phyloP scores from a whole-genome alignment of 495 filamentous ascomycete species.

The Extremus antarcticus region DNA sequence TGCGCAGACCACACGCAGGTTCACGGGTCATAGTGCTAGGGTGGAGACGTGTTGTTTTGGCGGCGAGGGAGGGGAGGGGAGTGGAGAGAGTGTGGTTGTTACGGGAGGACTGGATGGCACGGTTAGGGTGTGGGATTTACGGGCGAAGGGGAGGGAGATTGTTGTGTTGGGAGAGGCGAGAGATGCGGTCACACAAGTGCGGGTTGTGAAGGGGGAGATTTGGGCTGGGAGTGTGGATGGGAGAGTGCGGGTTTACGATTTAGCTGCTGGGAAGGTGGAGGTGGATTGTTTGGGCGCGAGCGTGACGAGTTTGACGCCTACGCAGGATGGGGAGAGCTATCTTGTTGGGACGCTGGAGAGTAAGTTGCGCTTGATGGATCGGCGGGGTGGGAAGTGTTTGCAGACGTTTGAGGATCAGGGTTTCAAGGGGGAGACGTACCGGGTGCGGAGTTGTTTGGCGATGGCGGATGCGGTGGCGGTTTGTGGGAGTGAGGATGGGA shows the following conservation, averaged over 20 bases:
- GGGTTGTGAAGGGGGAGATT: slow-evolving; percentile 46
- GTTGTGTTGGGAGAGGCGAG: slow-evolving; percentile 68
- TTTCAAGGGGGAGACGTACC: slow-evolving; percentile 27
- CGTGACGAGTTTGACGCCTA: slow-evolving; percentile 58
- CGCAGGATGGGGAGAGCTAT: slow-evolving; percentile 58
- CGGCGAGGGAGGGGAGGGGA: slow-evolving; percentile 61
- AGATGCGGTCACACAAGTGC: slow-evolving; percentile 61
- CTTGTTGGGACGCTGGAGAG: slow-evolving; percentile 69
- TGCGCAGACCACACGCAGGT: slow-evolving; percentile 61
- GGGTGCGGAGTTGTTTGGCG: slow-evolving; percentile 27
- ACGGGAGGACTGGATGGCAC: slow-evolving; percentile 53
- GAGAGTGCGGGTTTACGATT: slow-evolving; percentile 69
- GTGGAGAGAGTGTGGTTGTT: slow-evolving; percentile 58
- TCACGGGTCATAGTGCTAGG: slow-evolving; percentile 49
- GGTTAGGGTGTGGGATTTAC: slow-evolving; percentile 77
- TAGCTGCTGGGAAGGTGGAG: slow-evolving; percentile 65
- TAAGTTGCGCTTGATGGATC: slow-evolving; percentile 71
- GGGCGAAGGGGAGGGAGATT: slow-evolving; percentile 55
- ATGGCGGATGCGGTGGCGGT: slow-evolving; percentile 63
- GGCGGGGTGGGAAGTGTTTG: slow-evolving; percentile 58
- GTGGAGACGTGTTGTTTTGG: slow-evolving; percentile 72
- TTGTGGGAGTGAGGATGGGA: slow-evolving; percentile 70
- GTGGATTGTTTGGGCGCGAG: slow-evolving; percentile 55
- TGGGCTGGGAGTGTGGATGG: slow-evolving; percentile 77
- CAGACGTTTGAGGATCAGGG: slow-evolving; percentile 46